phyloP scores from a whole-genome alignment of 495 filamentous ascomycete species.

The Penicillium subrubescens region DNA sequence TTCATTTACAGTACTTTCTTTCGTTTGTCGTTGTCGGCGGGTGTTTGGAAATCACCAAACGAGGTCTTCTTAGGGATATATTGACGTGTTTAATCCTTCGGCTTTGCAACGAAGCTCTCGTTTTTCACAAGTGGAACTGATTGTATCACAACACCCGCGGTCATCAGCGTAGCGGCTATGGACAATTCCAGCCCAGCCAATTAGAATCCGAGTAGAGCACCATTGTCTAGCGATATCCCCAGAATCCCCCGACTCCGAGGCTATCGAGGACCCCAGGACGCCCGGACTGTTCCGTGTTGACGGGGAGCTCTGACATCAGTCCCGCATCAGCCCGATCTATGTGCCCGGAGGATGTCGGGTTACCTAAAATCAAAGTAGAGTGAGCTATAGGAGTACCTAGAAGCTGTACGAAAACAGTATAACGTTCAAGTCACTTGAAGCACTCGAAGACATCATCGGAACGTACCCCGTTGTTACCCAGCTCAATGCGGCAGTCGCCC shows the following conservation, averaged over 20 bases:
- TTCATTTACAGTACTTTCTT: conserved; percentile 12
- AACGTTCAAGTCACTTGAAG: conserved; percentile 9
- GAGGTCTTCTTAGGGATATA: not conserved
- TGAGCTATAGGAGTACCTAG: conserved; percentile 9
- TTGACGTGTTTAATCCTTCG: conserved; percentile 5
- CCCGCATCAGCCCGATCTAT: conserved; percentile 51
- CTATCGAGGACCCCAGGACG: conserved; percentile 31
- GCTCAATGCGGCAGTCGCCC: conserved; percentile 20
- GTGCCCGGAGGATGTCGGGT: conserved; percentile 33
- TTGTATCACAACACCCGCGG: not conserved
- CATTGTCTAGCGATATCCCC: conserved; percentile 12
- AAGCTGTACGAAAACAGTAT: not conserved
- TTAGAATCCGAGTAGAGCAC: not conserved
- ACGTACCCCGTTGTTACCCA: conserved; percentile 18
- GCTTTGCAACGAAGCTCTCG: not conserved
- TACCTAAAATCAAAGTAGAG: conserved; percentile 13
- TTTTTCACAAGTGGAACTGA: not conserved
- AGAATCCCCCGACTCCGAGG: conserved; percentile 39
- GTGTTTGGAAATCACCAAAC: conserved; percentile 1
- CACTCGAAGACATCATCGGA: conserved; percentile 12
- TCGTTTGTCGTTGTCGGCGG: conserved; percentile 4
- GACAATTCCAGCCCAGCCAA: conserved; percentile 23
- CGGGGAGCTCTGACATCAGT: conserved; percentile 47
- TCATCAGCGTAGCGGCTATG: conserved; percentile 24
- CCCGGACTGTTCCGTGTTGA: conserved; percentile 42